Base-by-base conservation (phyloP, 768 basidiomycete genomes). In the Holtermanniella nyarrowii region DNA sequence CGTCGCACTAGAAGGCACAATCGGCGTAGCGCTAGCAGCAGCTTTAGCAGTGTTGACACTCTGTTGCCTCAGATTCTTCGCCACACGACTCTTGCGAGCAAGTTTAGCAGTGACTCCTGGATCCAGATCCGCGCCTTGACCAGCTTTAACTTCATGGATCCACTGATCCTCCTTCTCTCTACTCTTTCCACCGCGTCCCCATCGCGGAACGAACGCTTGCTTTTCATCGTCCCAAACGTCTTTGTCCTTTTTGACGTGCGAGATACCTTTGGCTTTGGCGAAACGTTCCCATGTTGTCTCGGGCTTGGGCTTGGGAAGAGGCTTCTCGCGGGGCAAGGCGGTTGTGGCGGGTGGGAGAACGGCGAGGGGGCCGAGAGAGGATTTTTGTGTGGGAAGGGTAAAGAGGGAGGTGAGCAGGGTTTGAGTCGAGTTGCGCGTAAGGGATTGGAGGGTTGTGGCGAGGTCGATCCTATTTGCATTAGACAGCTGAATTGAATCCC, bases 251-350 rank as follows among this genome's bases (percentile, higher is more conserved):
- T 74, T 78, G 64, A 75, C 80, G 63, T 95, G 81, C 63, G 81
- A 80, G 63, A 97, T 97, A 31, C 95, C 95, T 75, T 95, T 96
- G 31, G 86, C 83, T 44, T 82, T 81, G 3, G 93, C 93, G 65
- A 97, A 99, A 50, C 80, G 77, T 75, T 97, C 88, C 95, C 95
- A 99, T 72, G 95, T 97, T 5, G 93, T 97, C 26, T 78, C 81
- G 7, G 84, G 83, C 73, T 93, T 95, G 2, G 86, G 85, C 63
- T 89, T 91, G 0, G 91, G 95, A 2, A 97, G 76, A 0, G 86
- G 88, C 69, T 99, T 97, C 25, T 89, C 79, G 21, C 95, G 80
- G 0, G 95, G 95, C 0, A 97, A 79, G 44, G 76, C 75, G 23
- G 84, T 86, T 1, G 77, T 79, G 2, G 87, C 85, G 1, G 80